A percentile compares a stretch with the other conserved stretches of the same genome.
Conservation (phyloP, 148 eudicot genomes). For the Vaccinium macrocarpon region DNA sequence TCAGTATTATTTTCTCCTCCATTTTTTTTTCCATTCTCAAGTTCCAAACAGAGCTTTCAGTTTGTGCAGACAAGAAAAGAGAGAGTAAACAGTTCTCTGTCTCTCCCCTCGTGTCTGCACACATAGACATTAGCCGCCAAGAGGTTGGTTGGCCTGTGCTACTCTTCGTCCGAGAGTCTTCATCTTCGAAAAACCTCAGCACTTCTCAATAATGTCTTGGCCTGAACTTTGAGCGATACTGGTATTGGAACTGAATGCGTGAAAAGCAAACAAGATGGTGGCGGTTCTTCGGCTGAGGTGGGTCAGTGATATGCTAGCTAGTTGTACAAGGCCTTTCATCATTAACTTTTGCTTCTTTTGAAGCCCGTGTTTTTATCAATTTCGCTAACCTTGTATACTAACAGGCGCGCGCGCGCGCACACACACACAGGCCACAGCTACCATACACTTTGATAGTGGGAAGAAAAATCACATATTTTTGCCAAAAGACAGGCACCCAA, state of each 20-base stretch:
- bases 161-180: background rate
- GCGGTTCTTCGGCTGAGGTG: background rate
- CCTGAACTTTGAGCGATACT: background rate
- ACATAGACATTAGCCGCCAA: too few species aligned
- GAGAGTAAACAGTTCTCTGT: too few species aligned
- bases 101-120: too few species aligned
- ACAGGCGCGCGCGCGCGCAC: background rate
- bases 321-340: background rate
- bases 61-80: too few species aligned
- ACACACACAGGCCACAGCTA: too few species aligned
- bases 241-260: background rate
- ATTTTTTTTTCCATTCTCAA: too few species aligned
- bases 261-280: background rate
- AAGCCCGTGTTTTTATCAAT: background rate
- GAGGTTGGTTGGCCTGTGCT: background rate
- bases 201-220: background rate
- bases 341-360: background rate
- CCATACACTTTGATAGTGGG: background rate
- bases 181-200: background rate
- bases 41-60: too few species aligned
- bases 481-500: background rate
- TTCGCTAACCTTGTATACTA: too few species aligned
- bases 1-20: too few species aligned
- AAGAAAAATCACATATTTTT: background rate
- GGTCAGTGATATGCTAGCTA: background rate